Evolutionary conservation across 2,329 filamentous ascomycete species (phyloP), one percentile per base, ranked within the genome.

Genomic region (Trichoderma asperellum): DNA sequence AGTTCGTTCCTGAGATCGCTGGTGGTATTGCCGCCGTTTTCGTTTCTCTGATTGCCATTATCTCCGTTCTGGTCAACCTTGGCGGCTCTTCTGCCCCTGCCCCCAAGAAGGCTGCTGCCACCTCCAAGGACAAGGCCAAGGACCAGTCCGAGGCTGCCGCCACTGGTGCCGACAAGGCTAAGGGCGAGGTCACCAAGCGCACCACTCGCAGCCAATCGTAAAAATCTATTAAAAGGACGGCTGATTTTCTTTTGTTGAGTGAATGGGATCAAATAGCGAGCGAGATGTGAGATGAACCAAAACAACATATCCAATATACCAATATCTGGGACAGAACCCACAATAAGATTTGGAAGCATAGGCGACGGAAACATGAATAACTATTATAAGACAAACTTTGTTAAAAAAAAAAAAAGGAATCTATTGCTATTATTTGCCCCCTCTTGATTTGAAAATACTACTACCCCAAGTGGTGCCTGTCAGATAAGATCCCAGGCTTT

Each of bases 1-100:
- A 93, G 84, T 92, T 93, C 76, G 92, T 97, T 73, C 96, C 96
- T 73, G 96, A 97, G 83, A 91, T 97, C 75, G 93, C 94, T 72
- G 94, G 89, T 77, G 92, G 89, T 77, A 83, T 97, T 77, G 91
- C 85, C 77, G 92, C 90, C 73, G 80, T 94, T 73, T 79, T 90
- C 57, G 83, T 93, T 68, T 89, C 91, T 60, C 77, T 96, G 74
- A 79, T 97, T 71, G 88, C 91, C 73, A 76, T 97, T 72, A 81
- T 96, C 73, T 82, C 92, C 72, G 86, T 88, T 74, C 82, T 92
- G 72, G 81, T 95, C 75, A 85, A 87, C 74, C 81, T 88, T 72
- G 88, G 89, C 75, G 88, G 89, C 75, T 85, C 87, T 68, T 84
- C 92, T 57, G 84, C 92, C 57, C 88, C 92, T 73, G 87, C 90